Conservation (phyloP, 2,329 filamentous ascomycete genomes). For the Fusarium heterosporum region DNA sequence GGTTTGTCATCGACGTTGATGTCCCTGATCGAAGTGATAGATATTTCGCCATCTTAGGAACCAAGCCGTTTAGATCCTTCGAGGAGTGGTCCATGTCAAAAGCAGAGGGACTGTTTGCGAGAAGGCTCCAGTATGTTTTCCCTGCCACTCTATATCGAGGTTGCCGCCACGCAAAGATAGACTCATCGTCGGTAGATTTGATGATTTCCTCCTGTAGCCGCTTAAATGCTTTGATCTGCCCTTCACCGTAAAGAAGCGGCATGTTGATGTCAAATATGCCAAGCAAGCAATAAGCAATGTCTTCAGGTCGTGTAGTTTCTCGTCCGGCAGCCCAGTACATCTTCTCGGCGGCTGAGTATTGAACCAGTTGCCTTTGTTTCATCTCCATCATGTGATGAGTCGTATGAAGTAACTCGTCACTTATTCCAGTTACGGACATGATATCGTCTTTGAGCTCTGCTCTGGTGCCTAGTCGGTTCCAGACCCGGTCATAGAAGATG, state of each 20-base stretch:
- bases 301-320: conserved; percentile 48
- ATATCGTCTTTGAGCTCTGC: conserved; percentile 38
- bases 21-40: conserved; percentile 40
- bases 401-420: conserved; percentile 31
- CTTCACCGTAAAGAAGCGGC: conserved; percentile 51
- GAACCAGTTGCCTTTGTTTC: conserved; percentile 10
- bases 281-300: conserved; percentile 50
- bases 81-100: conserved; percentile 41
- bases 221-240: conserved; percentile 45
- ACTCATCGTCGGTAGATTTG: conserved; percentile 47
- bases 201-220: conserved; percentile 48
- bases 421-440: conserved; percentile 35
- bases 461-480: conserved; percentile 36
- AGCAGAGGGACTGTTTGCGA: conserved; percentile 45
- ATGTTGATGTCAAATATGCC: conserved; percentile 52
- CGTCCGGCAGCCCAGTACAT: conserved; percentile 50
- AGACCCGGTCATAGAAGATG: conserved; percentile 43
- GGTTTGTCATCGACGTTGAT: conserved; percentile 40
- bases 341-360: conserved; percentile 44
- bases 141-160: conserved; percentile 23
- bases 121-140: conserved; percentile 45
- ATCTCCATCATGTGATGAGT: conserved; percentile 20
- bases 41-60: conserved; percentile 42
- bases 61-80: conserved; percentile 31
- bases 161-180: conserved; percentile 47